These are phyloP conservation scores for Kodamaea anthophila DNA, from an alignment of 1,139 yeast species.

Conservation along the genomic window DNA sequence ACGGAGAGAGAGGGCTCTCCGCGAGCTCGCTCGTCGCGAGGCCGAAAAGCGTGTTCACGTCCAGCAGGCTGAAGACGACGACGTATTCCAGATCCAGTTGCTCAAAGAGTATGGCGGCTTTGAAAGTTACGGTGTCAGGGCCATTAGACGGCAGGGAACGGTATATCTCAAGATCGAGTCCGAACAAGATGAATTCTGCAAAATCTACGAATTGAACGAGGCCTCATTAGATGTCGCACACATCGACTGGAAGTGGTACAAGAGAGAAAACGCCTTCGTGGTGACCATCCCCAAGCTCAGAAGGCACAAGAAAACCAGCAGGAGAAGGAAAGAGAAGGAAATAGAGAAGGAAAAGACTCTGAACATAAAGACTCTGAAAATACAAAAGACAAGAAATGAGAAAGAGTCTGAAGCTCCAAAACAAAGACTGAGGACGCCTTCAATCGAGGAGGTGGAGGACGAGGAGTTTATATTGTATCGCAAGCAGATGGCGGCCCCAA, in stretches of 20 bases:
- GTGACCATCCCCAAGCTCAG: conserved; percentile 32
- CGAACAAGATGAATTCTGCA: conserved; percentile 27
- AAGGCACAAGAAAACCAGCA: not conserved
- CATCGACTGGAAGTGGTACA: conserved; percentile 34
- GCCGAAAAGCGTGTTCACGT: no score
- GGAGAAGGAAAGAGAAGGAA: not conserved
- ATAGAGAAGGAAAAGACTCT: not conserved
- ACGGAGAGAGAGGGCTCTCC: conserved; percentile 1
- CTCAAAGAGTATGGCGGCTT: conserved; percentile 32
- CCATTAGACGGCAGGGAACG: conserved; percentile 16
- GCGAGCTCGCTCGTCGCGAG: no score
- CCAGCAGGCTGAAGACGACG: conserved; percentile 26
- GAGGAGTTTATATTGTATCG: conserved; percentile 12
- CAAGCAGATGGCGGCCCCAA: conserved; percentile 7
- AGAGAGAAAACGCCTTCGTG: conserved; percentile 30
- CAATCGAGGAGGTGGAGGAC: conserved; percentile 14
- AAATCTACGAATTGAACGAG: conserved; percentile 28
- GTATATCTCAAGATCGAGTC: conserved; percentile 15
- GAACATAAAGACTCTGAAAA: not conserved
- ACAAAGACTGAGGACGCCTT: conserved; percentile 6
- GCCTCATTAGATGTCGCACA: conserved; percentile 27
- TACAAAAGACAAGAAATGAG: not conserved
- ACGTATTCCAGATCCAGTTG: conserved; percentile 34
- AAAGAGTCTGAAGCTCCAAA: conserved; percentile 1
- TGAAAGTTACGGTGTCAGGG: conserved; percentile 34